Evolutionary conservation across 108 stramenopile species (phyloP), one percentile per base, ranked within the genome.

Genomic region (Nitzschia palea): DNA sequence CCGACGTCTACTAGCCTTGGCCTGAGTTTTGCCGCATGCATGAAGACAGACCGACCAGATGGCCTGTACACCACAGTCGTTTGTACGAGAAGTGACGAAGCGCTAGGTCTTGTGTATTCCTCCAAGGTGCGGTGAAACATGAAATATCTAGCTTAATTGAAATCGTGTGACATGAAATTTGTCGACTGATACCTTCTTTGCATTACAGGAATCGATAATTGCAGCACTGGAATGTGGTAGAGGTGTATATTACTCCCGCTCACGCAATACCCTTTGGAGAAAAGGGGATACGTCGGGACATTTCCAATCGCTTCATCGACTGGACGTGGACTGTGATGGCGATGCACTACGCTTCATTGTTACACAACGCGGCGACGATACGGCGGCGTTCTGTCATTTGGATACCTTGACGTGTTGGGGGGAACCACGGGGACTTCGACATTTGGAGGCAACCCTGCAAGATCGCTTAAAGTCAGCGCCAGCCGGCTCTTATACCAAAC

Each of bases 281-380:
- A 97, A 97, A 74, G 98, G 97, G 1, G 96, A 97, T 57, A 95
- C 91, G 0, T 90, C 90, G 44, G 98, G 97, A n/a, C 87, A 91
- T 70, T 80, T 77, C 34, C 98, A 99, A 82, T 89, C 82, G 25
- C 81, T 99, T 17, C 89, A 93, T 44, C 75, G 88, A 3, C 55
- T 96, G 35, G 90, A 92, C 56, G 68, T 94, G 2, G 98, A 99
- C 73, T 99, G 97, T 60, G 97, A 99, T 67, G 87, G 90, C 6
- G 98, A 99, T 77, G 98, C 98, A 5, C 45, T 99, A 22, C 82
- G 95, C 6, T 95, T 95, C 63, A 86, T 80, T 32, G 98, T 99
- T 40, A 89, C 84, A 25, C 98, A 99, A 74, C 55, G 79, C 17
- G 96, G 96, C 5, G 84, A 74, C 18, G 80, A 85, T 53, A 40